phyloP scores from a whole-genome alignment of 306 rosid genomes.

The Dalbergia oliveri region DNA sequence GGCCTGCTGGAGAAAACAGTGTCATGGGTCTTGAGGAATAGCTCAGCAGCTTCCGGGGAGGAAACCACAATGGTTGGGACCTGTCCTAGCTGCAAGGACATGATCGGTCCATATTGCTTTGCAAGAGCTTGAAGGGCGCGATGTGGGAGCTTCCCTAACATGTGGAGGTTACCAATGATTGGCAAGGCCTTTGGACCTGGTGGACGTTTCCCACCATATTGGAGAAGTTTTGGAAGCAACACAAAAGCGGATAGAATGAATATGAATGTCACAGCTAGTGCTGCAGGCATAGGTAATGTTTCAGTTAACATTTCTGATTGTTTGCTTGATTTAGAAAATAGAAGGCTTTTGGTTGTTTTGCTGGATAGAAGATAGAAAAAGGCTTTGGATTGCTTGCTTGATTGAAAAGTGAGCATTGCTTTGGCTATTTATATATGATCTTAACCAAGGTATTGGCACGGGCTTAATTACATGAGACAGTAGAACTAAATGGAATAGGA shows the following conservation, averaged over 20 bases:
- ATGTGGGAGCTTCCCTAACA: slow-evolving; percentile 49
- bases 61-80: slow-evolving; percentile 45
- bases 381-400: too few relatives aligned
- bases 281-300: slow-evolving; percentile 13
- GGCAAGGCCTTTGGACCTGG: slow-evolving; percentile 47
- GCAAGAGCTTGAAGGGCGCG: slow-evolving; percentile 45
- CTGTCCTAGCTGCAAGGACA: slow-evolving; percentile 47
- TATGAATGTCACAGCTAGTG: slow-evolving; percentile 36
- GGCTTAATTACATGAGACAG: neutral
- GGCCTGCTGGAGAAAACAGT: neutral
- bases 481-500: too few relatives aligned
- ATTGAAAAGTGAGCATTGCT: too few relatives aligned
- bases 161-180: slow-evolving; percentile 54
- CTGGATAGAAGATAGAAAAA: too few relatives aligned
- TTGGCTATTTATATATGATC: neutral
- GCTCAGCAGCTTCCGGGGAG: slow-evolving; percentile 52
- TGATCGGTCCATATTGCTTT: slow-evolving; percentile 48
- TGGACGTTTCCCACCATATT: slow-evolving; percentile 23
- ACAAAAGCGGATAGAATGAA: neutral
- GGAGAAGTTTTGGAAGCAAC: slow-evolving; percentile 19
- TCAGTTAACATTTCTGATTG: slow-evolving; percentile 33
- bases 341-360: neutral
- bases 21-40: slow-evolving; percentile 61
- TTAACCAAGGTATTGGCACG: neutral
- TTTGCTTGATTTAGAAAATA: neutral